Percentiles rank a stretch among this genome's conserved stretches.
Evolutionary conservation across 371 early-diverging fungal genomes (phyloP).

Genomic region (Blakeslea trispora): DNA sequence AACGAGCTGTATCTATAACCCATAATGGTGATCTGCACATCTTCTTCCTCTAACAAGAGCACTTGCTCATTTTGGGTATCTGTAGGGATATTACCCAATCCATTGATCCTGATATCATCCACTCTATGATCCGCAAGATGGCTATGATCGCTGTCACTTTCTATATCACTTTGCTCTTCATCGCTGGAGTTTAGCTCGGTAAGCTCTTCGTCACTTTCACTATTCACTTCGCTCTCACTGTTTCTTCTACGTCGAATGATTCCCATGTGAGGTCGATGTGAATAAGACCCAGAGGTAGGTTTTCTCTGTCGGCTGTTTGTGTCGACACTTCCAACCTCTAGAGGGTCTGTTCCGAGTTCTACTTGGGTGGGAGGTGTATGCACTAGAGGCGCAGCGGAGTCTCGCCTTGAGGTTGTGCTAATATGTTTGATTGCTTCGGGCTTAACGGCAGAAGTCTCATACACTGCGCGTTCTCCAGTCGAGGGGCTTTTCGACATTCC

Average conservation of each 20-base stretch:
- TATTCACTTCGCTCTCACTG: conserved; percentile 18
- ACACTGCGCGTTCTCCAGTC: conserved; percentile 38
- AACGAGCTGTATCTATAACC: conserved; percentile 63
- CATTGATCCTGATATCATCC: conserved; percentile 17
- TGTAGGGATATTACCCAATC: conserved; percentile 16
- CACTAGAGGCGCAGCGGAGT: conserved; percentile 53
- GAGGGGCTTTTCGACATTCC: conserved; percentile 48
- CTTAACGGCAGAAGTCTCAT: conserved; percentile 39
- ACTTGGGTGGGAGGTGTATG: conserved; percentile 33
- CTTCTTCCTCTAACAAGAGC: conserved; percentile 43
- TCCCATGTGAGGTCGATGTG: conserved; percentile 11
- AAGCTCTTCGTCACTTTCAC: conserved; percentile 16
- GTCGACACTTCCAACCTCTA: conserved; percentile 4
- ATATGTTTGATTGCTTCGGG: conserved; percentile 6
- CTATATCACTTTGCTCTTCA: conserved; percentile 20
- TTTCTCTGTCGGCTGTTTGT: neutral
- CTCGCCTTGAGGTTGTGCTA: conserved; percentile 24
- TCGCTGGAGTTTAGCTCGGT: conserved; percentile 37
- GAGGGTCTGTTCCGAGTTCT: conserved; percentile 2
- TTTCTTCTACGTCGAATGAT: conserved; percentile 29
- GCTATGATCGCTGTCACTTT: conserved; percentile 23
- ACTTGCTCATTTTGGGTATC: conserved; percentile 25
- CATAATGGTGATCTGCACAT: conserved; percentile 54
- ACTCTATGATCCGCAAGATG: conserved; percentile 6
- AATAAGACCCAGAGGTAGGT: conserved; percentile 4